A percentile compares a stretch with the other conserved stretches of the same genome.
Evolutionary conservation across 2,329 filamentous ascomycete species (phyloP).

Genomic region (Venturia effusa): DNA sequence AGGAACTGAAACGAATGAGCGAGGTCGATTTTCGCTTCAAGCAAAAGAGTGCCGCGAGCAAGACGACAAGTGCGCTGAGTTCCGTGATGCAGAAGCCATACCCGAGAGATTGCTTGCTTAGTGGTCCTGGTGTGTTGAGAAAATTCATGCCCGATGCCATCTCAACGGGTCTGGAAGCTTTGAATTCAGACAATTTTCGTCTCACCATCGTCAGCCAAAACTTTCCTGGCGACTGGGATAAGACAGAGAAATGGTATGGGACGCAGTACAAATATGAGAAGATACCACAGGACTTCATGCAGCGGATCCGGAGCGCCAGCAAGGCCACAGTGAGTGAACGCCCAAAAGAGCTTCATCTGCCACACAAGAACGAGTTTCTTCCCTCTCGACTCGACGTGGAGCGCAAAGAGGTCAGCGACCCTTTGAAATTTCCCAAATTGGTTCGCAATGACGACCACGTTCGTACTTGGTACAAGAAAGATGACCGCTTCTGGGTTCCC

Average conservation of each 20-base stretch:
- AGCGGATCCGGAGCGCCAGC: conserved; percentile 56
- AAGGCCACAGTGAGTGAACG: conserved; percentile 47
- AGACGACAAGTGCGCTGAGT: conserved; percentile 77
- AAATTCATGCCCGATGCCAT: conserved; percentile 75
- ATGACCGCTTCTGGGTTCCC: conserved; percentile 96
- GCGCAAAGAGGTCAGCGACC: conserved; percentile 64
- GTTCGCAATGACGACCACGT: conserved; percentile 74
- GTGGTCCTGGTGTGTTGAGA: conserved; percentile 63
- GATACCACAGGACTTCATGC: conserved; percentile 65
- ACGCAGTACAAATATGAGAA: conserved; percentile 82
- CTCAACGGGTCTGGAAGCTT: conserved; percentile 56
- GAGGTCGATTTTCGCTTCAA: conserved; percentile 94
- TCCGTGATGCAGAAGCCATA: conserved; percentile 78
- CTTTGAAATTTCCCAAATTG: conserved; percentile 63
- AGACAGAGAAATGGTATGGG: conserved; percentile 94
- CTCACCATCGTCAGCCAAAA: conserved; percentile 74
- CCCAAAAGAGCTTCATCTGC: conserved; percentile 66
- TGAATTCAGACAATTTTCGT: conserved; percentile 83
- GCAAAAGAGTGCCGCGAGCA: conserved; percentile 81
- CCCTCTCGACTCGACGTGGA: conserved; percentile 88
- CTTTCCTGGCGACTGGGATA: conserved; percentile 72
- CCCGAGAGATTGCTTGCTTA: conserved; percentile 78
- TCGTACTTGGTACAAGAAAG: conserved; percentile 95
- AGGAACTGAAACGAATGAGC: conserved; percentile 80
- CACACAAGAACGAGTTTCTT: conserved; percentile 91